phyloP scores from a whole-genome alignment of 176 grass and related monocot species.

The Cenchrus fungigraminus region DNA sequence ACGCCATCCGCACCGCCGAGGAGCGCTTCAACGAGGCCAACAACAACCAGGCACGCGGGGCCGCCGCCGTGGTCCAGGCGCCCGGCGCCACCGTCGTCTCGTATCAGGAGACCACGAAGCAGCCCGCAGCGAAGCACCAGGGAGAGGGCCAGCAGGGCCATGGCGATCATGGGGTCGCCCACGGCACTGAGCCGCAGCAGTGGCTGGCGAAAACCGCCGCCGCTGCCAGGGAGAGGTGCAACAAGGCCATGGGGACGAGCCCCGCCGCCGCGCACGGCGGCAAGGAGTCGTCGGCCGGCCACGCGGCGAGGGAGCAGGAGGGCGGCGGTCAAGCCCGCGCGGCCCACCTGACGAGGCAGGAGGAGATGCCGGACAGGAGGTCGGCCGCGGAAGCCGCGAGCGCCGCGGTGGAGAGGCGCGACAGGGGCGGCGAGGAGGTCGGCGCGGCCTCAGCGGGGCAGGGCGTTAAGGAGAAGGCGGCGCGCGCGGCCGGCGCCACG shows the following conservation, averaged over 20 bases:
- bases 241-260: constrained; percentile 48
- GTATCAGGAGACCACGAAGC: constrained; percentile 26
- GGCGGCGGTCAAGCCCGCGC: background rate
- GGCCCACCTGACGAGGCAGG: constrained; percentile 24
- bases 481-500: constrained; percentile 12
- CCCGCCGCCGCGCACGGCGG: background rate
- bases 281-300: background rate
- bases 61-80: constrained; percentile 29
- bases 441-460: background rate
- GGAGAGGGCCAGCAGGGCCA: background rate
- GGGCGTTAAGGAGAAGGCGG: constrained; percentile 21
- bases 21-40: constrained; percentile 69
- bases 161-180: background rate
- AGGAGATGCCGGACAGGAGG: constrained; percentile 65
- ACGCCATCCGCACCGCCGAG: constrained; percentile 68
- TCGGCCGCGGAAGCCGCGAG: constrained; percentile 43
- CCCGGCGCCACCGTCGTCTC: constrained; percentile 20
- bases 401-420: constrained; percentile 47
- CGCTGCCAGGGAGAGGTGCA: constrained; percentile 56
- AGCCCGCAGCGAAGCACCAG: background rate
- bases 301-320: constrained; percentile 1
- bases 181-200: constrained; percentile 40
- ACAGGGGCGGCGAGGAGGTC: constrained; percentile 18
- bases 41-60: constrained; percentile 29
- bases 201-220: constrained; percentile 49